Percentiles rank a stretch among this genome's conserved stretches.
Evolutionary conservation across 176 grass and related monocot genomes (phyloP).

Genomic region (Avena sativa): DNA sequence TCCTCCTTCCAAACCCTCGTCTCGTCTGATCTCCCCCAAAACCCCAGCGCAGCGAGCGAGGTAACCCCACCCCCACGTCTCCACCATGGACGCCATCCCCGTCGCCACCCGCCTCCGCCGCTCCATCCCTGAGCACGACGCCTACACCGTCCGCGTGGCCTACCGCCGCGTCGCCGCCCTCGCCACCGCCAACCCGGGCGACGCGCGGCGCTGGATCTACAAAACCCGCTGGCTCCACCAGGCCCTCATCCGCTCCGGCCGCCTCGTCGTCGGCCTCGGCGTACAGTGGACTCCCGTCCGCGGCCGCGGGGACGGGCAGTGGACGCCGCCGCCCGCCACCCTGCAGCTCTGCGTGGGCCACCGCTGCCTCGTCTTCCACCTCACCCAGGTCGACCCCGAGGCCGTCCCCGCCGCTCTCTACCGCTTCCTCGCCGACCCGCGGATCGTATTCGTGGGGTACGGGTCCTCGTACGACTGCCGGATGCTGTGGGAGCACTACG

Average conservation of each 20-base stretch:
- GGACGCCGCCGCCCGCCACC: conserved; percentile 1
- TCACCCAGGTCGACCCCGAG: conserved; percentile 16
- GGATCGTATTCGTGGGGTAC: conserved; percentile 50
- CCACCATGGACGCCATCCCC: conserved; percentile 34
- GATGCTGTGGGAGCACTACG: conserved; percentile 40
- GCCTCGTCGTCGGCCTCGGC: conserved; percentile 53
- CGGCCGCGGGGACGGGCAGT: background rate
- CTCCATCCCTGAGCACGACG: conserved; percentile 8
- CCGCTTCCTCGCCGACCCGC: conserved; percentile 42
- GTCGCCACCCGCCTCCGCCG: conserved; percentile 36
- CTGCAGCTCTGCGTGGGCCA: conserved; percentile 55
- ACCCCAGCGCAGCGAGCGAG: background rate
- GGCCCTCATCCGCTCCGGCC: background rate
- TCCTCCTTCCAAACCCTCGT: background rate
- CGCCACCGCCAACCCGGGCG: conserved; percentile 22
- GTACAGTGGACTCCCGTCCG: conserved; percentile 41
- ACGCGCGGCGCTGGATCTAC: conserved; percentile 39
- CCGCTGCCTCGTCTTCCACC: conserved; percentile 54
- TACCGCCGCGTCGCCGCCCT: conserved; percentile 1
- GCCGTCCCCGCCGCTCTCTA: background rate
- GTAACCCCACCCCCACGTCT: conserved; percentile 23
- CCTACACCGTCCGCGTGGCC: conserved; percentile 42
- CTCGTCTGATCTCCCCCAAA: background rate
- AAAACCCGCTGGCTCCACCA: conserved; percentile 39
- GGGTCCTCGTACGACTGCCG: background rate